A percentile compares a stretch with the other conserved stretches of the same genome.
These are phyloP conservation scores for Plasmopara muralis DNA, from an alignment of 352 stramenopile genomes.

Conservation along the genomic window DNA sequence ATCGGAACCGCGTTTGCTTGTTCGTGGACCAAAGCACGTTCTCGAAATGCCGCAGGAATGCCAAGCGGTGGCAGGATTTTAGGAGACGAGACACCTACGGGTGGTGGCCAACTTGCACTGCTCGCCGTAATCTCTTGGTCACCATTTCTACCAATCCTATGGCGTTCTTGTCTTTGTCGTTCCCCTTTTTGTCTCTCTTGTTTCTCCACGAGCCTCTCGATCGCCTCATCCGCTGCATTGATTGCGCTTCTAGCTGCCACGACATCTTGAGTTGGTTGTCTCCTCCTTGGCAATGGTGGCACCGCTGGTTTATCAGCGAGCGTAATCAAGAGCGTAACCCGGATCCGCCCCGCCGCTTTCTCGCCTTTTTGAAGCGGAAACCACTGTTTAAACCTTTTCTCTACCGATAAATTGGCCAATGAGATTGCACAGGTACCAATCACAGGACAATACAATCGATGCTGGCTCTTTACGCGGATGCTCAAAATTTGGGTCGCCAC, in stretches of 20 bases:
- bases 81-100: slow-evolving; percentile 16
- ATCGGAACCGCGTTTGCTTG: background rate
- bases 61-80: slow-evolving; percentile 22
- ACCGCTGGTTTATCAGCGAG: slow-evolving; percentile 12
- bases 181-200: slow-evolving; percentile 31
- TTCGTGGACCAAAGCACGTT: slow-evolving; percentile 2
- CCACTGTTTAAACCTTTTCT: slow-evolving; percentile 43
- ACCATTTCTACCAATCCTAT: slow-evolving; percentile 10
- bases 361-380: slow-evolving; percentile 44
- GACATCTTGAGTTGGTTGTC: slow-evolving; percentile 28
- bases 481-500: slow-evolving; percentile 42
- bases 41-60: slow-evolving; percentile 7
- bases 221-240: slow-evolving; percentile 54
- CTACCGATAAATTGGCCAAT: slow-evolving; percentile 35
- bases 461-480: slow-evolving; percentile 61
- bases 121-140: slow-evolving; percentile 13
- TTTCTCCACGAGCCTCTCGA: slow-evolving; percentile 47
- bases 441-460: slow-evolving; percentile 49
- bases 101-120: slow-evolving; percentile 21
- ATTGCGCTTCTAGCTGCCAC: slow-evolving; percentile 45
- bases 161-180: slow-evolving; percentile 12
- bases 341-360: slow-evolving; percentile 44
- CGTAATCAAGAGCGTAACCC: slow-evolving; percentile 31
- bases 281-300: slow-evolving; percentile 5
- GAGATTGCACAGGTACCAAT: slow-evolving; percentile 48